Percentiles rank a stretch among this genome's conserved stretches.
phyloP scores from a whole-genome alignment of 345 rosid species.

The Passiflora organensis region DNA sequence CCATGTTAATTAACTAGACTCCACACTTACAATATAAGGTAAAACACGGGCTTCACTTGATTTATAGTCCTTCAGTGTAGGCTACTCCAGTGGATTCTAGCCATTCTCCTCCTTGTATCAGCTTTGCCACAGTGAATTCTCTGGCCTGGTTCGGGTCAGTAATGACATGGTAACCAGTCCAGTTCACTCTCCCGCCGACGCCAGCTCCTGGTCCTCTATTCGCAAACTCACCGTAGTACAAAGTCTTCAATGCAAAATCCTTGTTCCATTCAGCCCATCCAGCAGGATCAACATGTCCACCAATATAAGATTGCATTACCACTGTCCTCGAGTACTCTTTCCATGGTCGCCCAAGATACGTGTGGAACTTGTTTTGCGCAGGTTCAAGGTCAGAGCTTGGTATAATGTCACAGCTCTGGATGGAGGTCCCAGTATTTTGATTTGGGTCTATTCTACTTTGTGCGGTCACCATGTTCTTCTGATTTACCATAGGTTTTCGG shows the following conservation, averaged over 20 bases:
- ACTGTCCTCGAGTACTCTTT: conserved; percentile 13
- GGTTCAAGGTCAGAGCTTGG: conserved; percentile 2
- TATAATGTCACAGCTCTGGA: conserved; percentile 8
- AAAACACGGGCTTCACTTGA: not conserved
- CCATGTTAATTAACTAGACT: not conserved
- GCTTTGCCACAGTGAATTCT: conserved; percentile 11
- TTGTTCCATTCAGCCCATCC: conserved; percentile 15
- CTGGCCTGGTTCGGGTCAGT: conserved; percentile 8
- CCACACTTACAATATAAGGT: not conserved
- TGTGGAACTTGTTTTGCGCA: conserved; percentile 2
- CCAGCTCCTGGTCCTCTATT: conserved; percentile 10
- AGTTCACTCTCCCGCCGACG: not conserved
- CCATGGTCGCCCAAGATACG: conserved; percentile 17
- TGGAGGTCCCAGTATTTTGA: conserved; percentile 16
- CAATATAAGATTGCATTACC: conserved; percentile 12
- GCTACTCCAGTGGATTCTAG: conserved; percentile 10
- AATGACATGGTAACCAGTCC: conserved; percentile 14
- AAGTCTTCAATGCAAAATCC: conserved; percentile 9
- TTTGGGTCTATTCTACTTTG: conserved; percentile 14
- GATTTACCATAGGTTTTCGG: conserved; percentile 6
- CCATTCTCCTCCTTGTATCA: conserved; percentile 13
- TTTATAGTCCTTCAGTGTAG: conserved; percentile 11
- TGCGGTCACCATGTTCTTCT: conserved; percentile 20
- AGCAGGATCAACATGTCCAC: conserved; percentile 6
- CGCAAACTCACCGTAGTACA: conserved; percentile 14